Percentiles rank a stretch among this genome's conserved stretches.
These are phyloP conservation scores for Didymella sp. DNA, from an alignment of 2,329 filamentous ascomycete species.

Conservation along the genomic window DNA sequence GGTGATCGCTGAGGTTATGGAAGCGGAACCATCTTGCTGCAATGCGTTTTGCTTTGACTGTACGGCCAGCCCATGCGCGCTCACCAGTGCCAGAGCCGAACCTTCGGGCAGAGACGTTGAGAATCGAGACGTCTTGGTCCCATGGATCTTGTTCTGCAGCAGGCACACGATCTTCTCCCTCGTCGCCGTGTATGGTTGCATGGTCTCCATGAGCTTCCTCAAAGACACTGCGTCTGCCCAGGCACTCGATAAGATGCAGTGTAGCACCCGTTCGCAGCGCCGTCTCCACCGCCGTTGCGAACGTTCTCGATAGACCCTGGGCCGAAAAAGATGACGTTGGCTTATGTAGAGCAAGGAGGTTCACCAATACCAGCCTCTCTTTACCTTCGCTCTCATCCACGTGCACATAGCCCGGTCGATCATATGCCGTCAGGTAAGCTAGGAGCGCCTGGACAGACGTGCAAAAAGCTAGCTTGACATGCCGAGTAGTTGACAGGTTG, in stretches of 20 bases:
- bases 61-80: constrained; percentile 58
- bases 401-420: constrained; percentile 18
- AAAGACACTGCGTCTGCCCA: constrained; percentile 9
- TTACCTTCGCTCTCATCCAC: constrained; percentile 14
- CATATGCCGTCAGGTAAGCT: constrained; percentile 69
- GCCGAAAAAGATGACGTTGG: constrained; percentile 77
- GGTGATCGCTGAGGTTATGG: constrained; percentile 22
- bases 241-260: constrained; percentile 54
- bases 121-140: constrained; percentile 56
- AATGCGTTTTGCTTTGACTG: constrained; percentile 52
- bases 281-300: constrained; percentile 69
- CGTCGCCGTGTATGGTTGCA: constrained; percentile 32
- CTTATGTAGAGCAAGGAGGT: constrained; percentile 69
- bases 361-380: constrained; percentile 66
- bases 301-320: constrained; percentile 70
- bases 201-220: constrained; percentile 63
- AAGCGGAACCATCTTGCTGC: constrained; percentile 55
- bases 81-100: constrained; percentile 46
- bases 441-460: constrained; percentile 79
- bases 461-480: constrained; percentile 74
- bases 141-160: constrained; percentile 45
- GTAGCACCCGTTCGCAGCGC: constrained; percentile 51
- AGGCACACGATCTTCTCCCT: constrained; percentile 11
- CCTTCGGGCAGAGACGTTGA: constrained; percentile 55
- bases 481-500: constrained; percentile 71